Evolutionary conservation across 140 eudicot species (phyloP).

Genomic region (Cichorium intybus): DNA sequence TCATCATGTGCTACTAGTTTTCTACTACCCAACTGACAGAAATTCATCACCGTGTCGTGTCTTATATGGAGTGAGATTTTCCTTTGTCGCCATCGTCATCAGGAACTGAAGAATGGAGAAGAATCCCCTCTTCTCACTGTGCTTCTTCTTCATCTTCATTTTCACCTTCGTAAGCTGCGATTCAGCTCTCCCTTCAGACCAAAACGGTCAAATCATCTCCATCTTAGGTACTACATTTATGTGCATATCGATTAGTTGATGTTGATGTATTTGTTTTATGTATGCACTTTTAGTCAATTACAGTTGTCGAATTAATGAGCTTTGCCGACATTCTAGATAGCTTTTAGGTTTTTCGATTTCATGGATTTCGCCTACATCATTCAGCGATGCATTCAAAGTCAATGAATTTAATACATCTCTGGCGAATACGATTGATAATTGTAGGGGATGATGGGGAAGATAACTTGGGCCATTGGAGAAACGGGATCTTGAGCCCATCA

Average conservation of each 20-base stretch:
- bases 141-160: slow-evolving; percentile 10
- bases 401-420: not conserved
- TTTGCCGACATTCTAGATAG: not conserved
- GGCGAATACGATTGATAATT: slow-evolving; percentile 8
- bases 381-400: slow-evolving; percentile 1
- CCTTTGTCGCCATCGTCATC: slow-evolving; percentile 3
- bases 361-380: not conserved
- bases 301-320: not conserved
- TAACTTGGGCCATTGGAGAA: slow-evolving; percentile 57
- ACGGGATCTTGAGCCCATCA: slow-evolving; percentile 51
- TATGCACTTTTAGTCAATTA: not conserved
- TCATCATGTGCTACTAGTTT: slow-evolving; percentile 25
- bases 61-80: slow-evolving; percentile 21
- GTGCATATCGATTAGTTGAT: not conserved
- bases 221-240: slow-evolving; percentile 44
- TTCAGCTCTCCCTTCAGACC: slow-evolving; percentile 30
- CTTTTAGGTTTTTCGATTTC: not conserved
- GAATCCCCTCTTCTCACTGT: slow-evolving; percentile 15
- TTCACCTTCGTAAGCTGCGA: slow-evolving; percentile 17
- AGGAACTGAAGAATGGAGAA: slow-evolving; percentile 25
- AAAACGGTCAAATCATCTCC: slow-evolving; percentile 40
- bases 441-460: slow-evolving; percentile 75
- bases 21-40: slow-evolving; percentile 1
- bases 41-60: slow-evolving; percentile 15
- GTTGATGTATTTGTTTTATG: not conserved